Conservation (phyloP, 805 yeast genomes). For the Kurtzmaniella fragi region DNA sequence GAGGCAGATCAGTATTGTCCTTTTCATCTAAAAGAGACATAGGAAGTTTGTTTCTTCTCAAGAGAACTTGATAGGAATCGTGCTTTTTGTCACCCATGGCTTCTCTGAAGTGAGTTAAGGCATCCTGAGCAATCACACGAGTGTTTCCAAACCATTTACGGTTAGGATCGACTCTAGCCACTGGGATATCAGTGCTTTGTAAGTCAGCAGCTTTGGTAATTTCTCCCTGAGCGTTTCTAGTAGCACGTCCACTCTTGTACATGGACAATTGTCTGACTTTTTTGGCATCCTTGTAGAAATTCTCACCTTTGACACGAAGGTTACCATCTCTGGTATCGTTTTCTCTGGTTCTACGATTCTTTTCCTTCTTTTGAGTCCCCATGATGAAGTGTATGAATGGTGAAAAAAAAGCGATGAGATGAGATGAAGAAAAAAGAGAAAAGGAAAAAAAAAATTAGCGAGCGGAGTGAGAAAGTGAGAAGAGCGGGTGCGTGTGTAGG, state of each 20-base stretch:
- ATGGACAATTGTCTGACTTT: conserved; percentile 84
- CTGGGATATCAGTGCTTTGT: conserved; percentile 83
- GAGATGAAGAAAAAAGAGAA: too few species aligned
- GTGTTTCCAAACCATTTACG: conserved; percentile 98
- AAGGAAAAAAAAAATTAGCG: too few species aligned
- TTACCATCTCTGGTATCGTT: conserved; percentile 83
- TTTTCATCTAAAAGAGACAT: conserved; percentile 92
- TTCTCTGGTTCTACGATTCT: conserved; percentile 78
- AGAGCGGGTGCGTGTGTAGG: too few species aligned
- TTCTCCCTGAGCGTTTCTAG: conserved; percentile 82
- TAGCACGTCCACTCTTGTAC: conserved; percentile 90
- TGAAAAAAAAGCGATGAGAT: too few species aligned
- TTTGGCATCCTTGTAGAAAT: conserved; percentile 91
- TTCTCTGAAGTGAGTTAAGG: conserved; percentile 86
- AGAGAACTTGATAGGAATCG: conserved; percentile 79
- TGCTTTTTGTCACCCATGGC: conserved; percentile 83
- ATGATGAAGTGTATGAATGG: conserved; percentile 29
- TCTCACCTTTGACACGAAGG: conserved; percentile 92
- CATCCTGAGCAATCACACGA: conserved; percentile 95
- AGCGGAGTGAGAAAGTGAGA: too few species aligned
- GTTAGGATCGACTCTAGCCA: conserved; percentile 92
- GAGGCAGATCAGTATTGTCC: conserved; percentile 70
- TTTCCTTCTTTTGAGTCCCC: conserved; percentile 95
- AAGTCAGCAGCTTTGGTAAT: conserved; percentile 80
- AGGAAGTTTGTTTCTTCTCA: conserved; percentile 88